Percentiles rank a stretch among this genome's conserved stretches.
Conservation (phyloP, 768 basidiomycete genomes). For the Mycena venus region DNA sequence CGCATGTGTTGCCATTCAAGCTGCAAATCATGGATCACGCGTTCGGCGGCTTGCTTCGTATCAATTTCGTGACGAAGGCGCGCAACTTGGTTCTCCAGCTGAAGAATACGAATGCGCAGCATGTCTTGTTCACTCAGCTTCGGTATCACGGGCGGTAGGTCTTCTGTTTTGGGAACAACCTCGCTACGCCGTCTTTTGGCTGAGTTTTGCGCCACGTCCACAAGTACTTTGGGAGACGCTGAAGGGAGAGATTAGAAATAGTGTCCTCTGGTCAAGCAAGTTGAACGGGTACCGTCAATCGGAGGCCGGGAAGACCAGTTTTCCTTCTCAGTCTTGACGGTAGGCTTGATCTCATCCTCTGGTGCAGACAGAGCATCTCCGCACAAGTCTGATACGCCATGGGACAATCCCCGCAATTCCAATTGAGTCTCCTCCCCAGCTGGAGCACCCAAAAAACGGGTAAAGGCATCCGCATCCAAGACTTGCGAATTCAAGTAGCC, state of each 20-base stretch:
- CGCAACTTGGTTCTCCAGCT: background rate
- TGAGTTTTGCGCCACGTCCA: background rate
- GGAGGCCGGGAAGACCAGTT: too few relatives aligned
- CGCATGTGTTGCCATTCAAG: background rate
- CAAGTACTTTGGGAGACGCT: background rate
- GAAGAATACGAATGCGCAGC: background rate
- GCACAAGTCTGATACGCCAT: too few relatives aligned
- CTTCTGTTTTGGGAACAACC: too few relatives aligned
- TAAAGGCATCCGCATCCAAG: background rate
- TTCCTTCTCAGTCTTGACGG: slow-evolving; percentile 1
- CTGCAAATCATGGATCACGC: background rate
- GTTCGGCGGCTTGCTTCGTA: background rate
- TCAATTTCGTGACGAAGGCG: background rate
- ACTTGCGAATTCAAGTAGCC: slow-evolving; percentile 10
- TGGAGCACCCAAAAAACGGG: background rate
- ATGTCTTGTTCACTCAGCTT: too few relatives aligned
- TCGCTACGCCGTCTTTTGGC: background rate
- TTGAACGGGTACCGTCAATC: too few relatives aligned
- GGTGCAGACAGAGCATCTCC: too few relatives aligned
- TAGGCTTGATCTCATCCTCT: background rate
- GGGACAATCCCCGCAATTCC: background rate
- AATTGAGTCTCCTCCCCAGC: background rate
- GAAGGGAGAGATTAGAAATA: too few relatives aligned
- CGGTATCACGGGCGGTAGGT: too few relatives aligned
- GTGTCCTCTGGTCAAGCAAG: too few relatives aligned